Conservation (phyloP, 805 yeast genomes). For the Brettanomyces nanus region DNA sequence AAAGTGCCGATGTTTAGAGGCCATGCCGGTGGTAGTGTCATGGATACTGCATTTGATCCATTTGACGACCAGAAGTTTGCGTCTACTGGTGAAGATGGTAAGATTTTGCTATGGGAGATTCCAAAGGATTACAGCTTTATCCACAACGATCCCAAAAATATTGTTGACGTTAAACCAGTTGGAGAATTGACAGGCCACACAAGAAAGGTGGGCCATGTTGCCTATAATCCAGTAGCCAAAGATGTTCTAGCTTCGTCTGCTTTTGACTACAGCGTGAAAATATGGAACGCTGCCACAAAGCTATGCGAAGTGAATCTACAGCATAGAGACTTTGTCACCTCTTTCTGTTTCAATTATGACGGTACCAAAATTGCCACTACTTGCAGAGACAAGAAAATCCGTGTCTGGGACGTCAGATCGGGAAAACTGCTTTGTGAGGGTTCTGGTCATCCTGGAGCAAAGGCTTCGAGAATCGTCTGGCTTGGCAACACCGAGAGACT, state of each 20-base stretch:
- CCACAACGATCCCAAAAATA: slow-evolving; percentile 42
- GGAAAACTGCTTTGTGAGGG: slow-evolving; percentile 77
- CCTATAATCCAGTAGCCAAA: slow-evolving; percentile 82
- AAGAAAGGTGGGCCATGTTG: slow-evolving; percentile 88
- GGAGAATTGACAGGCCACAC: slow-evolving; percentile 76
- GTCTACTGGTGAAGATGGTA: slow-evolving; percentile 75
- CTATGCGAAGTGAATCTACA: slow-evolving; percentile 62
- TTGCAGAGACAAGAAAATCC: slow-evolving; percentile 79
- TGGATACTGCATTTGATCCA: slow-evolving; percentile 95
- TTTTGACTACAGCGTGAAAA: slow-evolving; percentile 80
- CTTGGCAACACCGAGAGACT: slow-evolving; percentile 78
- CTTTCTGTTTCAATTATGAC: slow-evolving; percentile 83
- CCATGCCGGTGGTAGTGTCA: slow-evolving; percentile 89
- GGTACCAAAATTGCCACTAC: slow-evolving; percentile 85
- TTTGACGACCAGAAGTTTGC: slow-evolving; percentile 69
- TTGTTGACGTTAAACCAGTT: slow-evolving; percentile 61
- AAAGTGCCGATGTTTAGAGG: slow-evolving; percentile 91
- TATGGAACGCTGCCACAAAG: slow-evolving; percentile 83
- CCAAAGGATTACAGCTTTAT: slow-evolving; percentile 75
- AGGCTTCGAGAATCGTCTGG: slow-evolving; percentile 84
- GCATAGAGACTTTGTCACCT: slow-evolving; percentile 89
- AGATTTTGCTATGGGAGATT: slow-evolving; percentile 78
- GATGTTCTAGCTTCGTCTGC: slow-evolving; percentile 86
- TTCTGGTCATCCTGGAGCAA: slow-evolving; percentile 87
- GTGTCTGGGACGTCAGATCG: slow-evolving; percentile 85